Evolutionary conservation across 176 grass and related monocot genomes (phyloP), one percentile per base, ranked within the genome.

Genomic region (Triticum timopheevii): DNA sequence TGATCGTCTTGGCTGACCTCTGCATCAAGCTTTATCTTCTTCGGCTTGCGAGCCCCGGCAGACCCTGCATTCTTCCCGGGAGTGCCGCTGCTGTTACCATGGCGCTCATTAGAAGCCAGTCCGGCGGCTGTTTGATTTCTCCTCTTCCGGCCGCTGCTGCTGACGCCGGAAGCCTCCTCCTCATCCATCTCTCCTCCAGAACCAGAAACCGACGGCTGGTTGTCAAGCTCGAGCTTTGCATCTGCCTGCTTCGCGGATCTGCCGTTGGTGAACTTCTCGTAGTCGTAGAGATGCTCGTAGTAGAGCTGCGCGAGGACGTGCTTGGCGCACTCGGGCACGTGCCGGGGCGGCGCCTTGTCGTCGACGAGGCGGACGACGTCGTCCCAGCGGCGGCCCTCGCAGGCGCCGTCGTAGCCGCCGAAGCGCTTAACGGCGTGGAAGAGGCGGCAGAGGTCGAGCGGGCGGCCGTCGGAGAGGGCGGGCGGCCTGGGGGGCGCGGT

Each of bases 251-350:
- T 74, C 11, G 47, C 1, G 0, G 39, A 77, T 71, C 19, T 76
- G 61, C 10, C 70, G 33, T 13, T 76, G 52, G 78, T 95, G 81
- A 92, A 95, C 69, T 89, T 87, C 88, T 98, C 91, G 3, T 95
- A 98, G 8, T 91, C 86, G 75, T 95, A 92, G 19, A 98, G 80
- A 84, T 98, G 96, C 56, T 98, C 96, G 7, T 81, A 84, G 80
- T 95, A 98, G 10, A 98, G 78, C 86, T 95, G 96, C 7, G 91
- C 91, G 58, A 98, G 89, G 8, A 98, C 93, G 34, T 98, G 96
- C 74, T 95, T 98, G 17, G 91, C 86, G 31, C 95, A 95, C 87
- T 98, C 93, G 0, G 96, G 89, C n/a, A 98, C 78, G 70, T 84
- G 82, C 42, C 83, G 34, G 2, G 88, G 88, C 10, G 90, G 88